These are phyloP conservation scores for Epichloe hybrida DNA, from an alignment of 2,329 filamentous ascomycete species.

Conservation along the genomic window DNA sequence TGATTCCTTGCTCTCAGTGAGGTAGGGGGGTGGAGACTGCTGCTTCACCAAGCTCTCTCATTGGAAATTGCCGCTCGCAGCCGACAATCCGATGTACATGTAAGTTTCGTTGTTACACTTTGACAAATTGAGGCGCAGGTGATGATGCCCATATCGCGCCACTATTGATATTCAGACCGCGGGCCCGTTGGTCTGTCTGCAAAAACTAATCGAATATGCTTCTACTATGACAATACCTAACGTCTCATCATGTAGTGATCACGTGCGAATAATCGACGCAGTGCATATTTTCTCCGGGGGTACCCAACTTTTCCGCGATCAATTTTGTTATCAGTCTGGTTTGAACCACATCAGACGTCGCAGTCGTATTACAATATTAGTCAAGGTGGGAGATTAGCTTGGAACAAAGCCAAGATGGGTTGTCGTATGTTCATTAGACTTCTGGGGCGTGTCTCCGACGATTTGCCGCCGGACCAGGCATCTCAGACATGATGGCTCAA, in stretches of 20 bases:
- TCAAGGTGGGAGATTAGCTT: too few relatives aligned
- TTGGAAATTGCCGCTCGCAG: neutral
- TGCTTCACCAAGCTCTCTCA: neutral
- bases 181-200: too few relatives aligned
- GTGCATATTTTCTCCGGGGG: slow-evolving; percentile 7
- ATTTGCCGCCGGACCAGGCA: too few relatives aligned
- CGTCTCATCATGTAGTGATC: too few relatives aligned
- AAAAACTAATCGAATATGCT: too few relatives aligned
- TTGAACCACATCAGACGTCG: slow-evolving; percentile 21
- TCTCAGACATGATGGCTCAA: too few relatives aligned
- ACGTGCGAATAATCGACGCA: too few relatives aligned
- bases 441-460: too few relatives aligned
- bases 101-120: neutral
- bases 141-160: slow-evolving; percentile 1
- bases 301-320: slow-evolving; percentile 16
- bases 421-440: too few relatives aligned
- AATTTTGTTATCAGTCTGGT: slow-evolving; percentile 14
- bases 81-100: neutral
- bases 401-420: too few relatives aligned
- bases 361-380: slow-evolving; percentile 24
- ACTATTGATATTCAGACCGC: neutral
- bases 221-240: too few relatives aligned
- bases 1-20: neutral
- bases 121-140: neutral
- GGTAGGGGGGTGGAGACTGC: neutral